phyloP scores from a whole-genome alignment of 2,329 filamentous ascomycete genomes.

The Macrophomina tecta region DNA sequence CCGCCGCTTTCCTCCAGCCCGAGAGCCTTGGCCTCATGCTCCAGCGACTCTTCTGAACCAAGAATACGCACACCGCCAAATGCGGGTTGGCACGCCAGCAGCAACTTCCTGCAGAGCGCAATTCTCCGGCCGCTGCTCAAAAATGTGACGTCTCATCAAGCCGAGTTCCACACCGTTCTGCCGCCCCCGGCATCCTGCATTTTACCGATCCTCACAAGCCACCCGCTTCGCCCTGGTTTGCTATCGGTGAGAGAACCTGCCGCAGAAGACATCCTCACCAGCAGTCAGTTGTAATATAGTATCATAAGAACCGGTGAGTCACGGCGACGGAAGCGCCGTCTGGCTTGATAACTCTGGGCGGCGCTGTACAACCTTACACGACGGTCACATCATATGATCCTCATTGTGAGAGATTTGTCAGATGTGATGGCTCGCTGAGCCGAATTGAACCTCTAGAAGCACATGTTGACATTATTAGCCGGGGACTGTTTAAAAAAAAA shows the following conservation, averaged over 20 bases:
- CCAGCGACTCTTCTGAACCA: background rate
- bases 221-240: too few species aligned
- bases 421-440: background rate
- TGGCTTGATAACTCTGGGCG: background rate
- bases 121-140: conserved; percentile 15
- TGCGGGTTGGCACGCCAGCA: background rate
- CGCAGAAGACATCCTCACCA: too few species aligned
- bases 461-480: background rate
- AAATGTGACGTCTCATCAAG: conserved; percentile 14
- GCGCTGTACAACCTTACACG: background rate
- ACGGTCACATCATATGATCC: background rate
- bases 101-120: conserved; percentile 21
- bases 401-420: background rate
- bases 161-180: background rate
- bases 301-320: too few species aligned
- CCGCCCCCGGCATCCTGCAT: background rate
- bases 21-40: background rate
- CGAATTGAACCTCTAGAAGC: background rate
- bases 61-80: conserved; percentile 6
- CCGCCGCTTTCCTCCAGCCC: too few species aligned
- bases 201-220: too few species aligned
- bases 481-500: background rate
- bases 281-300: too few species aligned
- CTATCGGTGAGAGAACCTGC: too few species aligned
- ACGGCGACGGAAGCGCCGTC: background rate